Evolutionary conservation across 768 basidiomycete species (phyloP), one percentile per base, ranked within the genome.

Genomic region (Cystofilobasidium bisporidii): DNA sequence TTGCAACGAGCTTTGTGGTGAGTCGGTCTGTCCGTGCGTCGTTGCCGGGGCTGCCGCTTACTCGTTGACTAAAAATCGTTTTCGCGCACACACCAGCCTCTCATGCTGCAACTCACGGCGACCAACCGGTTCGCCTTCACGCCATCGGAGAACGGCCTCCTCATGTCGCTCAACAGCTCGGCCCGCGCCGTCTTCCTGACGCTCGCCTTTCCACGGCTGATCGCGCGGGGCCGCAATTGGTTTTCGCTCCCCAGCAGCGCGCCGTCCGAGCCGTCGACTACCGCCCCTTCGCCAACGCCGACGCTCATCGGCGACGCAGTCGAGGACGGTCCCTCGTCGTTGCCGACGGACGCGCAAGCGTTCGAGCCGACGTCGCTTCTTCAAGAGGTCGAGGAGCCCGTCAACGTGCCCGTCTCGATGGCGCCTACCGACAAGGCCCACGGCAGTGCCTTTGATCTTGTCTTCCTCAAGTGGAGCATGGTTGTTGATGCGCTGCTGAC

Each of bases 401-500:
- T 50, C 24, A 40, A 57, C 36, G 43, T 72, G 11, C 64, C 67
- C 0, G 5, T 38, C 0, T 36, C 36, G 9, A 56, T 64, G 53
- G 17, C 33, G 5, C 70, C 75, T 9, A 72, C 75, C 15, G 71
- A 73, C 55, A 36, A 20, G 22, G 41, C 36, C 15, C 73, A 76
- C 53, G 75, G 75, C 3, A 69, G 69, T 3, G 65, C 65, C 2
- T 78, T 76, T 64, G 77, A 78, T 56, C 72, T 78, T 5, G 62
- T 68, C 28, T 78, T 78, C 69, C 53, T 78, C 11, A 63, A 74
- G 43, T 72, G 70, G 61, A 71, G 69, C 15, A 75, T 77, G 47
- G 71, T 76, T 43, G 36, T 74, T 45, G 77, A 78, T 59, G 76
- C 71, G 10, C 22, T 74, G 9, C 68, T 76, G 24, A 77, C 76